Base-by-base conservation (phyloP, 768 basidiomycete genomes). In the Hydnum rufescens region DNA sequence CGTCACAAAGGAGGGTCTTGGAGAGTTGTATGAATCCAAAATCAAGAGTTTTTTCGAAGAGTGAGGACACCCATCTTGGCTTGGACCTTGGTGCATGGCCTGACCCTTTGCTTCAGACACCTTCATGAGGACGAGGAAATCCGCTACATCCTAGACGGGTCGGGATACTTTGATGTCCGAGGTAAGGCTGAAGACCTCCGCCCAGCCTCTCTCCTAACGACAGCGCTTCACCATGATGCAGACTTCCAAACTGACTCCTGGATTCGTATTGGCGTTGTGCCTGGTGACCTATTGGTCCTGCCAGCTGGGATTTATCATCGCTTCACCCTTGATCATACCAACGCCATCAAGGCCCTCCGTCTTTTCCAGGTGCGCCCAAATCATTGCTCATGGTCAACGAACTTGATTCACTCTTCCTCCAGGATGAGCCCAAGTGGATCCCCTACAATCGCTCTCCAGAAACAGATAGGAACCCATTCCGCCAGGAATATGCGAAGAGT, bases 61-160 rank as follows among this genome's bases (percentile, higher is more conserved):
- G 84, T 86, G 59, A 55, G 78, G 63, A 6, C 31, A 3, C 25
- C 26, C 44, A 25, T 25, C 8, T 47, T 13, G 13, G 8, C 25
- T 47, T 47, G 8, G 44, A 13, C 8, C 8, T 47, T 47, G 8
- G 36, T 16, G 52, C 36, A 52, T 53, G 2, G 28, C n/a, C 36
- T 13, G 42, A 34, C 28, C 31, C 39, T 39, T 49, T 47, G 52
- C 18, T 42, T 26, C 58, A 86, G 85, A 60, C 89, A 95, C 60
- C 74, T 96, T 71, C 92, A 95, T 59, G 88, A 95, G 64, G 90
- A 95, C 60, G 90, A 96, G 61, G 90, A 96, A 66, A 93, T 92
- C 60, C 72, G 90, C 4, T 96, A 85, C 60, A 77, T 92, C 58
- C 71, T 88, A 36, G 70, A 73, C 0, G 92, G 92, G n/a, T 77